Evolutionary conservation across 164 flowering plant species (phyloP), one percentile per base, ranked within the genome.

Genomic region (Umbilicus rupestris): DNA sequence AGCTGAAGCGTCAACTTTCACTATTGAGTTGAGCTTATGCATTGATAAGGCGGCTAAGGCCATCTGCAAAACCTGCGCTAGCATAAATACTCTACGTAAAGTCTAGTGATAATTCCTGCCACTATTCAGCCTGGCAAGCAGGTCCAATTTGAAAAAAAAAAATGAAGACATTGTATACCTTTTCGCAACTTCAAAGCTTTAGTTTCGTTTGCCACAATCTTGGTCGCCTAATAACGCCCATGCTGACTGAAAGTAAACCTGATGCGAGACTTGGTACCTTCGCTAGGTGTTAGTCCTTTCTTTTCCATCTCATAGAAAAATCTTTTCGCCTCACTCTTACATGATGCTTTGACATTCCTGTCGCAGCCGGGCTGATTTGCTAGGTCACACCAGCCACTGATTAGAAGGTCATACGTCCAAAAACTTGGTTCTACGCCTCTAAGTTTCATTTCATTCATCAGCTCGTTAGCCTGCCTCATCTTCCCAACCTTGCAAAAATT

Each of bases 381-480:
- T 45, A 85, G 71, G 22, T 80, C 75, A 74, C 87, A 87, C 88
- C 89, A 90, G n/a, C 99, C 96, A 75, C 79, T 63, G 44, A 94
- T 74, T n/a, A 94, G 74, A 65, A 87, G 85, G 75, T 87, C 84
- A 72, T 89, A 91, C 1, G 97, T 89, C 60, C 92, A 83, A 70
- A 90, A 80, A 75, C 79, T 91, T 41, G 90, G 89, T 2, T 55
- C 9, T 2, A 79, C 76, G 3, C 90, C 95, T 82, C 92, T 81
- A 12, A 64, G 60, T 73, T 74, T 78, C 99, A 94, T 94, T 79
- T 91, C 97, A 45, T 82, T 85, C 77, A 89, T 45, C 62, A 94
- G 87, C 76, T 90, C 97, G 66, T 77, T 81, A 19, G 96, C 97
- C 76, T 90, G 93, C 33, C 57, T 73, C 97, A 94, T 91, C 76